These are phyloP conservation scores for Groenewaldozyma sp. DNA, from an alignment of 1,139 yeast genomes.

Conservation along the genomic window DNA sequence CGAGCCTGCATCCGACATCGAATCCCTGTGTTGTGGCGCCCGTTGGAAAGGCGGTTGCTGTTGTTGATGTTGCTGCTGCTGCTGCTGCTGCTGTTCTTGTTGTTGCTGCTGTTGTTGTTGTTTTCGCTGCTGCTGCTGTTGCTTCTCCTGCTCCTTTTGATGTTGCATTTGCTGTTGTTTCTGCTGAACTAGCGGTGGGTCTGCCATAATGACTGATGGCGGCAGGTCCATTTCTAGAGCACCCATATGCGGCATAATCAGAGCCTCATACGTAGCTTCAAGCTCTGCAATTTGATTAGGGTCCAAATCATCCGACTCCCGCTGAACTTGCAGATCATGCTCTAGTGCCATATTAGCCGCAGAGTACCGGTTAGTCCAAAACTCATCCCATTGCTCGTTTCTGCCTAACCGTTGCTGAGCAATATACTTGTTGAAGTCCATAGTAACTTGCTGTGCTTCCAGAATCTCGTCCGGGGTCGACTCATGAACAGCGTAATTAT, in stretches of 20 bases:
- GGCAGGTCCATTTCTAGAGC: constrained; percentile 19
- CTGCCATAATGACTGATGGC: constrained; percentile 16
- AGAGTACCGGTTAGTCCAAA: constrained; percentile 22
- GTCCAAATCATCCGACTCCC: constrained; percentile 1
- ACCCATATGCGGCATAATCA: constrained; percentile 10
- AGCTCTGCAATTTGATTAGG: neutral
- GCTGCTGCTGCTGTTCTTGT: constrained; percentile 5
- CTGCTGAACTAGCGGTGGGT: constrained; percentile 15
- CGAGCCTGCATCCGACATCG: too few species aligned
- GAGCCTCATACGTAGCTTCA: constrained; percentile 1
- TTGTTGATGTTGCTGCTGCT: constrained; percentile 4
- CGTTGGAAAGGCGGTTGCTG: too few species aligned
- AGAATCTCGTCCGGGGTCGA: constrained; percentile 13
- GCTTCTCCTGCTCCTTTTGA: constrained; percentile 7
- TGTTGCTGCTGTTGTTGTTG: constrained; percentile 4
- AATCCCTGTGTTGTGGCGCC: too few species aligned
- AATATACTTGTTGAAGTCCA: constrained; percentile 26
- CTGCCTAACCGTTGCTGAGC: constrained; percentile 23
- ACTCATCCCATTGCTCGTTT: constrained; percentile 24
- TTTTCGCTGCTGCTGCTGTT: constrained; percentile 2
- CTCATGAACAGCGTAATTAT: constrained; percentile 9
- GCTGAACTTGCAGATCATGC: neutral
- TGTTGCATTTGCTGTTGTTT: constrained; percentile 4
- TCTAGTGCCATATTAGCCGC: constrained; percentile 1
- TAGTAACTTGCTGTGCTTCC: constrained; percentile 24